Evolutionary conservation across 768 basidiomycete species (phyloP), one percentile per base, ranked within the genome.

Genomic region (Suillus subluteus): DNA sequence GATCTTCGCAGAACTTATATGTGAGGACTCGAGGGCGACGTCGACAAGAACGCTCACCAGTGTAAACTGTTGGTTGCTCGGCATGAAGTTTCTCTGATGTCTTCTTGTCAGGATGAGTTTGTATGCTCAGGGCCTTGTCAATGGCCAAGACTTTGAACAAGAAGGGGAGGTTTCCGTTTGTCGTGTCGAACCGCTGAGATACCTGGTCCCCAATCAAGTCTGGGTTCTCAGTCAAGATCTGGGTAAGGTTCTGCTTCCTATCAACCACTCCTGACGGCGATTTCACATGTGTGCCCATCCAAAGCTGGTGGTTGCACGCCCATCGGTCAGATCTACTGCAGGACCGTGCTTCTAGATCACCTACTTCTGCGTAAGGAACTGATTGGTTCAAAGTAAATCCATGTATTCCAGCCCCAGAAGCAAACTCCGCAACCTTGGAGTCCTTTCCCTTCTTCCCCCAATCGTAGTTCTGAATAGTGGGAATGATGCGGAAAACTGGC

Each of bases 251-350:
- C 68, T 78, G 77, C 40, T 79, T 78, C 12, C 87, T 85, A 18
- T 86, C 84, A 13, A 81, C 67, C 23, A 87, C 74, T 8, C 77
- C 79, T 7, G 91, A 90, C 0, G 91, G 91, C 9, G 89, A 84
- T 43, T 82, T 92, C 2, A 92, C 85, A 72, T 99, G 98, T 0
- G 98, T 99, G 12, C 98, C 98, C 97, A 99, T 99, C 98, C 98
- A 99, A 54, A 99, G 82, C 96, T 98, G 75, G 63, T 35, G 30
- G 32, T 38, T 26, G 16, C 43, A 40, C 41, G 41, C 41, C 26
- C 41, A 43, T 21, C 32, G 44, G 62, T 71, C 48, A 68, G 18
- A 73, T 67, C 65, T 56, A 54, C 50, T 40, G 58, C 50, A 23
- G n/a, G 7, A 52, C 43, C 65, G 63, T 26, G 21, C 23, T 44